These are phyloP conservation scores for Solanum sitiens DNA, from an alignment of 257 asterid genomes.

Conservation along the genomic window DNA sequence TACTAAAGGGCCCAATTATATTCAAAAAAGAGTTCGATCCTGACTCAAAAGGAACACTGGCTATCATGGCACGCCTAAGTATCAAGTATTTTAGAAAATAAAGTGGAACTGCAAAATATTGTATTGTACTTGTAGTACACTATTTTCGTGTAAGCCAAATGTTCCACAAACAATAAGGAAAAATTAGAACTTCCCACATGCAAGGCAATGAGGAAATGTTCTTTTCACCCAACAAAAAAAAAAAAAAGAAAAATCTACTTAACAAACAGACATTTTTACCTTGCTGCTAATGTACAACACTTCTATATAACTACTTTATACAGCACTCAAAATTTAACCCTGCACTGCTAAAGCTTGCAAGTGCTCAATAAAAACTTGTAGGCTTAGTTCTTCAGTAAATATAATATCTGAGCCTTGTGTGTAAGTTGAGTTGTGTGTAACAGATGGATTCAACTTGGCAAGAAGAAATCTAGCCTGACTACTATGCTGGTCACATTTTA, in stretches of 20 bases:
- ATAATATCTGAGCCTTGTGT: slow-evolving; percentile 52
- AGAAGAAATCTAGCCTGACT: slow-evolving; percentile 95
- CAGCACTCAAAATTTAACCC: slow-evolving; percentile 28
- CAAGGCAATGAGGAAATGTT: background rate
- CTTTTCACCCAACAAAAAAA: background rate
- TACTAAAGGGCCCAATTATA: background rate
- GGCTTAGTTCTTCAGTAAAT: slow-evolving; percentile 81
- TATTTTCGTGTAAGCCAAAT: background rate
- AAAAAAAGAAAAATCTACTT: background rate
- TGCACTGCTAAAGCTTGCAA: slow-evolving; percentile 89
- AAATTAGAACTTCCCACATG: background rate
- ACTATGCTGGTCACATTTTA: slow-evolving; percentile 86
- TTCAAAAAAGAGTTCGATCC: too few species aligned
- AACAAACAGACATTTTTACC: background rate
- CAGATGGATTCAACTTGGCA: slow-evolving; percentile 85
- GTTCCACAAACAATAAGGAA: background rate
- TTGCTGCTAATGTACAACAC: slow-evolving; percentile 8
- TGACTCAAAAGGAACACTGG: too few species aligned
- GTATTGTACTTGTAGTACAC: background rate
- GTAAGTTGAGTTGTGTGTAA: slow-evolving; percentile 55
- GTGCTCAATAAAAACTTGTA: slow-evolving; percentile 71
- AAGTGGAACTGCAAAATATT: background rate
- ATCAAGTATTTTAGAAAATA: background rate
- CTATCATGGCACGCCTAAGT: too few species aligned
- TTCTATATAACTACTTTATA: background rate